Evolutionary conservation across 441 rosid species (phyloP).

Genomic region (Raphanus hybrid): DNA sequence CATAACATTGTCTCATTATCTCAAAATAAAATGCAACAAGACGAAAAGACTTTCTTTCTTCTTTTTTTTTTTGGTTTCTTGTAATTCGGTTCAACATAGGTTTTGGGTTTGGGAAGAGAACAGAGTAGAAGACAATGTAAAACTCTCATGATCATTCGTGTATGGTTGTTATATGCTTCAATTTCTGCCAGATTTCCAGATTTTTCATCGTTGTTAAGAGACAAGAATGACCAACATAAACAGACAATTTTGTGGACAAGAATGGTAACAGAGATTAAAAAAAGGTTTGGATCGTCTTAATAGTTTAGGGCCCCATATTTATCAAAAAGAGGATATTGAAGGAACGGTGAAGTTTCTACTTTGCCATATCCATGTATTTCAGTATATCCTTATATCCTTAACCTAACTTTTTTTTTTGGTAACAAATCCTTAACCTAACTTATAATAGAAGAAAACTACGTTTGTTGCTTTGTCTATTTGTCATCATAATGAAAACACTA

Average conservation of each 20-base stretch:
- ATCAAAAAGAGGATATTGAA: conserved; percentile 10
- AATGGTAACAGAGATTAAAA: not conserved
- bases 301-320: conserved; percentile 6
- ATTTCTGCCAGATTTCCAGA: conserved; percentile 7
- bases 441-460: conserved; percentile 14
- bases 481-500: not conserved
- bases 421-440: not conserved
- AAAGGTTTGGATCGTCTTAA: conserved; percentile 15
- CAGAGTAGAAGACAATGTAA: conserved; percentile 31
- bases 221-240: not conserved
- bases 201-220: not conserved
- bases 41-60: conserved; percentile 17
- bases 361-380: not conserved
- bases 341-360: conserved; percentile 25
- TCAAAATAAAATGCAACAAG: conserved; percentile 34
- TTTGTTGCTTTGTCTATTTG: conserved; percentile 18
- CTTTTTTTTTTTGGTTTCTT: not conserved
- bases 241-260: conserved; percentile 13
- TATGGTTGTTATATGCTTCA: conserved; percentile 15
- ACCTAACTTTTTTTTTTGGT: too few species aligned
- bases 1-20: conserved; percentile 35
- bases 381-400: too few species aligned
- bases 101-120: conserved; percentile 39
- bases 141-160: conserved; percentile 21
- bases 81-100: conserved; percentile 38